These are phyloP conservation scores for Trichoderma guizhouense DNA, from an alignment of 2,329 filamentous ascomycete genomes.

Conservation along the genomic window DNA sequence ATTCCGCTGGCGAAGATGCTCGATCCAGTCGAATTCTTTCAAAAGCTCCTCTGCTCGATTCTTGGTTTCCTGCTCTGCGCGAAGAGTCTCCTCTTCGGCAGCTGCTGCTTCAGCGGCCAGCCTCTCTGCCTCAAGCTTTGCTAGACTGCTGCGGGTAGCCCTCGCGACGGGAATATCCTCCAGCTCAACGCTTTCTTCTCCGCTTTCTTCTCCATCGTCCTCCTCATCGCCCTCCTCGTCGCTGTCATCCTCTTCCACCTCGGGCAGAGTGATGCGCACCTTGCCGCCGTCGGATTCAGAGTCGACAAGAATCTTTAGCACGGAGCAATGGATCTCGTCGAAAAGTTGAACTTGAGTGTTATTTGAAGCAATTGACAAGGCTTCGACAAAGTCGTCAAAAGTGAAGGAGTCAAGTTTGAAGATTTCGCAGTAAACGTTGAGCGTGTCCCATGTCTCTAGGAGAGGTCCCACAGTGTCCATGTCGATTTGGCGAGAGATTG, in stretches of 20 bases:
- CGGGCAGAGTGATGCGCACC: conserved; percentile 73
- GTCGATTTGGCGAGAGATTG: conserved; percentile 51
- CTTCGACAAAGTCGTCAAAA: conserved; percentile 91
- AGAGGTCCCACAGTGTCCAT: conserved; percentile 84
- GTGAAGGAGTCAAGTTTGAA: conserved; percentile 95
- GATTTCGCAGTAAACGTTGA: conserved; percentile 97
- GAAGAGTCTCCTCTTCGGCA: conserved; percentile 47
- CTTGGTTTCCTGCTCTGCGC: conserved; percentile 47
- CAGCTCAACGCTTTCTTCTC: conserved; percentile 63
- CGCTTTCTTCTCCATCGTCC: conserved; percentile 38
- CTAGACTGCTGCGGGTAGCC: conserved; percentile 80
- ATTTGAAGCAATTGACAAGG: conserved; percentile 72
- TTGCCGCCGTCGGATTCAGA: conserved; percentile 72
- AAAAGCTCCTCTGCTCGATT: conserved; percentile 77
- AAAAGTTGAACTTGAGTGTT: conserved; percentile 79
- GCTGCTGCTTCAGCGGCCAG: conserved; percentile 58
- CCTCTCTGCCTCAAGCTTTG: conserved; percentile 73
- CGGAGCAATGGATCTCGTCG: conserved; percentile 85
- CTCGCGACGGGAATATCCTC: conserved; percentile 65
- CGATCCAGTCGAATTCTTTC: conserved; percentile 75
- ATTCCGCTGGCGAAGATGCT: conserved; percentile 75
- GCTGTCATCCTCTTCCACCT: conserved; percentile 68
- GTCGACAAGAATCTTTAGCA: conserved; percentile 81
- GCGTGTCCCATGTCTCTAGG: conserved; percentile 90
- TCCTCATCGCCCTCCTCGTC: conserved; percentile 59